A percentile compares a stretch with the other conserved stretches of the same genome.
phyloP scores from a whole-genome alignment of 2,329 filamentous ascomycete species.

The Pseudogymnoascus sp. region DNA sequence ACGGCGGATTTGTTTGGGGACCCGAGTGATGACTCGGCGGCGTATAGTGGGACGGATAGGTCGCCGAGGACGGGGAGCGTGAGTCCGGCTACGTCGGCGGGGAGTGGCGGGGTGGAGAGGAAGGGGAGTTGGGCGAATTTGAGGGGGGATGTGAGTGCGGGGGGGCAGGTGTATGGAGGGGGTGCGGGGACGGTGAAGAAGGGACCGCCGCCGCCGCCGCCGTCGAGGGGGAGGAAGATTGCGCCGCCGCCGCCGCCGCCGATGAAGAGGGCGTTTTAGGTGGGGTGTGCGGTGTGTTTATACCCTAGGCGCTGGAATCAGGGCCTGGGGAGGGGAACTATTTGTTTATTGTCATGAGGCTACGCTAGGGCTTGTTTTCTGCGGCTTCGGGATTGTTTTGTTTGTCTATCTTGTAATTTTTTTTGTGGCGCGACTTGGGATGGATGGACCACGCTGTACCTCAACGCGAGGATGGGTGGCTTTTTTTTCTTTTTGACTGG shows the following conservation, averaged over 20 bases:
- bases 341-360: neutral
- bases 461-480: neutral
- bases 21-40: slow-evolving; percentile 40
- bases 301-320: too few relatives aligned
- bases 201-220: slow-evolving; percentile 54
- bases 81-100: slow-evolving; percentile 45
- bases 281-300: too few relatives aligned
- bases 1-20: slow-evolving; percentile 40
- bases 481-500: neutral
- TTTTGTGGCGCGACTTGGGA: neutral
- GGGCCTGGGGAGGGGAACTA: neutral
- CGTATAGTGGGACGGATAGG: slow-evolving; percentile 40
- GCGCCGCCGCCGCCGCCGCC: slow-evolving; percentile 49
- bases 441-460: neutral
- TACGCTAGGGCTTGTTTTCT: neutral
- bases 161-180: neutral
- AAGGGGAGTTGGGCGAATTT: slow-evolving; percentile 33
- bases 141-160: slow-evolving; percentile 20
- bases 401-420: neutral
- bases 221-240: slow-evolving; percentile 55
- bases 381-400: neutral
- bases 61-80: slow-evolving; percentile 40
- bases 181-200: slow-evolving; percentile 34
- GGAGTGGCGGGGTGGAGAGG: slow-evolving; percentile 39
- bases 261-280: neutral